Evolutionary conservation across 2,329 filamentous ascomycete species (phyloP).

Genomic region (Cladosporium colombiae): DNA sequence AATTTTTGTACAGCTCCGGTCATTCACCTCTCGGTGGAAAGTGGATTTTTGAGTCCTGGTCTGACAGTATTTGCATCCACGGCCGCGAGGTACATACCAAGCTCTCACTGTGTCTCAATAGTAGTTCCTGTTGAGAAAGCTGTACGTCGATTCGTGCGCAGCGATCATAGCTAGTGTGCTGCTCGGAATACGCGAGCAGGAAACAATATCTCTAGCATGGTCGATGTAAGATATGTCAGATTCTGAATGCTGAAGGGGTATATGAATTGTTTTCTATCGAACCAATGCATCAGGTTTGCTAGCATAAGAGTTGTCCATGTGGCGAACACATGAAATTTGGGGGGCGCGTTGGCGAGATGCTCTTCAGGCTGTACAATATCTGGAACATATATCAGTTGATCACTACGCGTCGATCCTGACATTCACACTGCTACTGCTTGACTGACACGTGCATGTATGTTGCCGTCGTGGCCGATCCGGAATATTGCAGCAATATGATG

Average conservation of each 20-base stretch:
- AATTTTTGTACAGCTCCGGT: too few species aligned
- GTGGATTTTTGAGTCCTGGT: too few species aligned
- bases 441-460: background rate
- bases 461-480: background rate
- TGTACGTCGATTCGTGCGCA: too few species aligned
- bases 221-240: background rate
- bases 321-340: background rate
- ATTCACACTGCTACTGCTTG: background rate
- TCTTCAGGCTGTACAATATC: background rate
- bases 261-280: background rate
- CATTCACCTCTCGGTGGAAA: too few species aligned
- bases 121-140: too few species aligned
- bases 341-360: background rate
- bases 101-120: too few species aligned
- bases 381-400: background rate
- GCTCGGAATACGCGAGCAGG: too few species aligned
- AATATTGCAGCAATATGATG: background rate
- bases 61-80: too few species aligned
- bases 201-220: too few species aligned
- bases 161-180: too few species aligned
- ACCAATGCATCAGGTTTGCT: background rate
- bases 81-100: too few species aligned
- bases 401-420: background rate
- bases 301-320: background rate
- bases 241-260: background rate